phyloP scores from a whole-genome alignment of 345 rosid genomes.

The Linum tenue region DNA sequence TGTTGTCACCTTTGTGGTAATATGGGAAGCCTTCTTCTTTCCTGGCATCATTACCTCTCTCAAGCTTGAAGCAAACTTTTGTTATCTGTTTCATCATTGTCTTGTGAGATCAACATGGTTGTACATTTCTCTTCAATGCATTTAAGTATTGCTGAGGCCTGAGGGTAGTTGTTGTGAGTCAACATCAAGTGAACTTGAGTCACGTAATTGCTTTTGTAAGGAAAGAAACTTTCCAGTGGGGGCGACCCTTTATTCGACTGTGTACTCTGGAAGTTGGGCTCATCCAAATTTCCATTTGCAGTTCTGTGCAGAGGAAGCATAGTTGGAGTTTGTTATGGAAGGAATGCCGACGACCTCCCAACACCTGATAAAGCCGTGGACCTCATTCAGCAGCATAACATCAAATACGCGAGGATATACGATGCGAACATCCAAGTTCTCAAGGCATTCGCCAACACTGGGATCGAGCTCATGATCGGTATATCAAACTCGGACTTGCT shows the following conservation, averaged over 20 bases:
- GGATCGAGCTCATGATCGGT: constrained; percentile 81
- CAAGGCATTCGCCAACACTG: constrained; percentile 82
- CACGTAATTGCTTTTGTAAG: background rate
- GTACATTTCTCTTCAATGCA: too few relatives aligned
- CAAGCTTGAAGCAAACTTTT: too few relatives aligned
- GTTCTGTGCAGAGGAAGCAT: constrained; percentile 53
- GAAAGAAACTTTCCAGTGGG: background rate
- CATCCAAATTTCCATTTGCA: constrained; percentile 12
- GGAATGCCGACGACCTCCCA: constrained; percentile 95
- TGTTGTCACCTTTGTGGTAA: too few relatives aligned
- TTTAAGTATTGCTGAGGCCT: too few relatives aligned
- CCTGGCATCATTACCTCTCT: too few relatives aligned
- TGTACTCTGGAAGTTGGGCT: background rate
- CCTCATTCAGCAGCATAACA: constrained; percentile 49
- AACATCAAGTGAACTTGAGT: too few relatives aligned
- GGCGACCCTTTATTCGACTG: background rate
- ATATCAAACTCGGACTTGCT: constrained; percentile 71
- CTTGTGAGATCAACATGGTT: too few relatives aligned
- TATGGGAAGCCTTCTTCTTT: too few relatives aligned
- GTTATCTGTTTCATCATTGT: too few relatives aligned
- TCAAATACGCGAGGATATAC: constrained; percentile 69
- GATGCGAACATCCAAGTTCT: constrained; percentile 80
- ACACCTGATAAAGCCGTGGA: constrained; percentile 65
- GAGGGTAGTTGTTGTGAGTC: too few relatives aligned
- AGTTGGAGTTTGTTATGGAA: constrained; percentile 84